These are phyloP conservation scores for Ceratocystis harringtonii DNA, from an alignment of 2,329 filamentous ascomycete species.

Conservation along the genomic window DNA sequence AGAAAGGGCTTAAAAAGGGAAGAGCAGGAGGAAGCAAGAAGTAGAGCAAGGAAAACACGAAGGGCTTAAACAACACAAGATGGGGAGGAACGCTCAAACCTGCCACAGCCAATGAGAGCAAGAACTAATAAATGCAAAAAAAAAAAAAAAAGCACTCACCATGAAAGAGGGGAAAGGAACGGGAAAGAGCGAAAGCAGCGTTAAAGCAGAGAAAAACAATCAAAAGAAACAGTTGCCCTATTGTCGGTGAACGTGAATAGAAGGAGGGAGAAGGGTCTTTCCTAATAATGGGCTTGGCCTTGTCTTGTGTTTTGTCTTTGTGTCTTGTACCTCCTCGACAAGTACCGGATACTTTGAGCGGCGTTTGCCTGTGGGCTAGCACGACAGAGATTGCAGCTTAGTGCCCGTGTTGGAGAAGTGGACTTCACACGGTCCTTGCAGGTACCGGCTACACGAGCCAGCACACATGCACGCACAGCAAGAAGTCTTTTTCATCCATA, in stretches of 20 bases:
- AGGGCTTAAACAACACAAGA: not conserved
- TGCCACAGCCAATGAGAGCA: not conserved
- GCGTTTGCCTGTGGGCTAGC: not conserved
- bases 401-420: constrained; percentile 3
- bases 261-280: not conserved
- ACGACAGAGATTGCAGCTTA: not conserved
- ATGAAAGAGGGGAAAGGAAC: not conserved
- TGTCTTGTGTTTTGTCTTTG: not conserved
- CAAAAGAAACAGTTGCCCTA: not conserved
- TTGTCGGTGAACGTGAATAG: not conserved
- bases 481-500: not conserved
- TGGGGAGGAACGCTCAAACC: not conserved
- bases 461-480: constrained; percentile 1
- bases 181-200: not conserved
- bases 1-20: not conserved
- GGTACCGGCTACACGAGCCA: constrained; percentile 2
- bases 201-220: not conserved
- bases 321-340: not conserved
- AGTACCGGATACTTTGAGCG: not conserved
- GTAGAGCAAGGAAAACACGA: not conserved
- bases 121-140: not conserved
- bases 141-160: not conserved
- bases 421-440: constrained; percentile 2
- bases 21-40: not conserved
- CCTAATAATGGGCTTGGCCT: not conserved